Evolutionary conservation across 1,139 yeast species (phyloP).

Genomic region (Hyphopichia burtonii): DNA sequence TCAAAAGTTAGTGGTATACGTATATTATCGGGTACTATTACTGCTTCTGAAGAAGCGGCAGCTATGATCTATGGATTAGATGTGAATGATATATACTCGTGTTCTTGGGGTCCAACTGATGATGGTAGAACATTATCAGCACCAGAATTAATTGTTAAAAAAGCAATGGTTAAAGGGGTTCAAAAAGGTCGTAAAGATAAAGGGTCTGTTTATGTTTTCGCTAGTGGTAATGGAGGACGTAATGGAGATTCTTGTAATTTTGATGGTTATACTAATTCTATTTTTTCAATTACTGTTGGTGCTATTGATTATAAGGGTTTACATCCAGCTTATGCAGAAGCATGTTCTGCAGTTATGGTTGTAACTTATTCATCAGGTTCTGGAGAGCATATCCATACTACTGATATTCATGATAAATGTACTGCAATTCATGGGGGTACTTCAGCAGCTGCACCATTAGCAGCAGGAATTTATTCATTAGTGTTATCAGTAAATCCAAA

Average conservation of each 20-base stretch:
- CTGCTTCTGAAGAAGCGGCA: slow-evolving; percentile 87
- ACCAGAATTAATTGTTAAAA: slow-evolving; percentile 74
- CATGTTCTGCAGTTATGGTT: slow-evolving; percentile 95
- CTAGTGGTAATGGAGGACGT: slow-evolving; percentile 91
- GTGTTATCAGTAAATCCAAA: slow-evolving; percentile 80
- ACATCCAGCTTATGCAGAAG: slow-evolving; percentile 88
- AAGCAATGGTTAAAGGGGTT: slow-evolving; percentile 83
- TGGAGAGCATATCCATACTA: slow-evolving; percentile 86
- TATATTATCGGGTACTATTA: slow-evolving; percentile 75
- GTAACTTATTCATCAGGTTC: slow-evolving; percentile 93
- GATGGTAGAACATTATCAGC: slow-evolving; percentile 85
- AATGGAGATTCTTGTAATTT: slow-evolving; percentile 89
- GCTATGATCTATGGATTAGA: slow-evolving; percentile 80
- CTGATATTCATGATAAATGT: slow-evolving; percentile 78
- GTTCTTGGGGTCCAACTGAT: slow-evolving; percentile 99
- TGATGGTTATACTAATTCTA: slow-evolving; percentile 96
- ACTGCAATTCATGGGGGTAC: slow-evolving; percentile 88
- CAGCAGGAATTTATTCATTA: slow-evolving; percentile 89
- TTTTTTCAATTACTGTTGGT: slow-evolving; percentile 92
- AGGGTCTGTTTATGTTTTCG: slow-evolving; percentile 92
- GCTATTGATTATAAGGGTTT: slow-evolving; percentile 84
- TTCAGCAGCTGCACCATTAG: slow-evolving; percentile 98
- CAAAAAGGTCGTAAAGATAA: slow-evolving; percentile 76
- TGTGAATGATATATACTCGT: slow-evolving; percentile 86
- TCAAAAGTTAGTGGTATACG: slow-evolving; percentile 89